Percentiles rank a stretch among this genome's conserved stretches.
These are phyloP conservation scores for Maudiozyma pseudohumilis DNA, from an alignment of 805 yeast species.

Conservation along the genomic window DNA sequence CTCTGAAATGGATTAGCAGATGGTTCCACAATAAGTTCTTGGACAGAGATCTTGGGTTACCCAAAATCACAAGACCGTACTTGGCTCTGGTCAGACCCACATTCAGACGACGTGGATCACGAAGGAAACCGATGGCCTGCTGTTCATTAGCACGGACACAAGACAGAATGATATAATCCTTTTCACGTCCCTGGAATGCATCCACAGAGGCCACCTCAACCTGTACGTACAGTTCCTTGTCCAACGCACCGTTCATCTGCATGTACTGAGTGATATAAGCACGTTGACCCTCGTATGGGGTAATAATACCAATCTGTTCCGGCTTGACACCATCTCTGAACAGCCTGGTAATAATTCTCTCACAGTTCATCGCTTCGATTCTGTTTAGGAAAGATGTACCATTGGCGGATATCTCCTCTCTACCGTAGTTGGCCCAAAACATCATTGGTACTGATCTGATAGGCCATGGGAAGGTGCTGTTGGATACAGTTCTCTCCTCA, in stretches of 20 bases:
- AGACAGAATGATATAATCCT: slow-evolving; percentile 84
- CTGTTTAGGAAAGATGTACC: slow-evolving; percentile 80
- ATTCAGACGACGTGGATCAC: slow-evolving; percentile 77
- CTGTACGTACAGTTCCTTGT: slow-evolving; percentile 51
- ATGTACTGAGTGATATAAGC: slow-evolving; percentile 71
- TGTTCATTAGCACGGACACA: slow-evolving; percentile 84
- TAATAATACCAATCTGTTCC: slow-evolving; percentile 78
- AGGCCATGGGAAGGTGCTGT: slow-evolving; percentile 84
- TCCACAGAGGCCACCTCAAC: slow-evolving; percentile 94
- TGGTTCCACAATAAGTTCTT: slow-evolving; percentile 70
- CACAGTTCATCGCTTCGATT: slow-evolving; percentile 84
- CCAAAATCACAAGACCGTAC: slow-evolving; percentile 70
- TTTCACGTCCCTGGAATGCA: slow-evolving; percentile 97
- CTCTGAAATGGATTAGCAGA: slow-evolving; percentile 66
- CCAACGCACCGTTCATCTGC: slow-evolving; percentile 60
- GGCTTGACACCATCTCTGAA: slow-evolving; percentile 73
- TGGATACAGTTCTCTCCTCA: slow-evolving; percentile 49
- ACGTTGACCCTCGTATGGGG: slow-evolving; percentile 93
- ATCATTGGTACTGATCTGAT: slow-evolving; percentile 78
- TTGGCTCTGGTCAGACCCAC: slow-evolving; percentile 86
- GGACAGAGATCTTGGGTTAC: slow-evolving; percentile 72
- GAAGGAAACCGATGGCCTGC: slow-evolving; percentile 70
- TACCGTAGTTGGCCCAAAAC: slow-evolving; percentile 87
- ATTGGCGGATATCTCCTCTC: slow-evolving; percentile 74
- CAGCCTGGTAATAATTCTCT: slow-evolving; percentile 59